phyloP scores from a whole-genome alignment of 2,329 filamentous ascomycete genomes.

The Cladophialophora bantiana region DNA sequence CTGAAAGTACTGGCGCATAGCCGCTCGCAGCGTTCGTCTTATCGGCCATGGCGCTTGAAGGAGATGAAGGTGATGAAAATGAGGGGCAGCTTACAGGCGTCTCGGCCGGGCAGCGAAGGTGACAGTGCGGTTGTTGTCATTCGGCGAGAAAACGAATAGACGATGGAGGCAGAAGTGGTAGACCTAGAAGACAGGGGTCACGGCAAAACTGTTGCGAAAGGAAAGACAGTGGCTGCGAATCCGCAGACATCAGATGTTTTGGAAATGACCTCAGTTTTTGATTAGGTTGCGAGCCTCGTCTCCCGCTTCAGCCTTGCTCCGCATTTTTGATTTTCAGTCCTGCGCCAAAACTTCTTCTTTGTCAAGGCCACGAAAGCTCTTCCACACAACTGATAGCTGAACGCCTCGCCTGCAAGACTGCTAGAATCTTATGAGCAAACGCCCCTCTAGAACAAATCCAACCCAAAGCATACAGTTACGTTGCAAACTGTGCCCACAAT shows the following conservation, averaged over 20 bases:
- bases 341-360: constrained; percentile 10
- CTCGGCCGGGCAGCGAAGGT: constrained; percentile 25
- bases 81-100: constrained; percentile 27
- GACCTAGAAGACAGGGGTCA: constrained; percentile 1
- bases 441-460: neutral
- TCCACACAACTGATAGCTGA: neutral
- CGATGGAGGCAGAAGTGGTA: neutral
- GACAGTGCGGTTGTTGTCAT: constrained; percentile 22
- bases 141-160: constrained; percentile 10
- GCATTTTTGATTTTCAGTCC: constrained; percentile 22
- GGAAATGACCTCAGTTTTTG: constrained; percentile 29
- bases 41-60: constrained; percentile 65
- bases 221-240: constrained; percentile 14
- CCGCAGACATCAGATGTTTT: constrained; percentile 17
- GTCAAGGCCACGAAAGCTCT: neutral
- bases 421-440: neutral
- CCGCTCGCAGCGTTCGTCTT: constrained; percentile 69
- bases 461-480: neutral
- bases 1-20: constrained; percentile 85
- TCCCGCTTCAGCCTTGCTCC: constrained; percentile 30
- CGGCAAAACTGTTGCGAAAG: neutral
- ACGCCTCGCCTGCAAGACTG: neutral
- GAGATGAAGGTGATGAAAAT: constrained; percentile 30
- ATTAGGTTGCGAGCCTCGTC: constrained; percentile 17
- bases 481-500: constrained; percentile 43